Evolutionary conservation across 768 basidiomycete genomes (phyloP), one percentile per base, ranked within the genome.

Genomic region (Podaxis sp.): DNA sequence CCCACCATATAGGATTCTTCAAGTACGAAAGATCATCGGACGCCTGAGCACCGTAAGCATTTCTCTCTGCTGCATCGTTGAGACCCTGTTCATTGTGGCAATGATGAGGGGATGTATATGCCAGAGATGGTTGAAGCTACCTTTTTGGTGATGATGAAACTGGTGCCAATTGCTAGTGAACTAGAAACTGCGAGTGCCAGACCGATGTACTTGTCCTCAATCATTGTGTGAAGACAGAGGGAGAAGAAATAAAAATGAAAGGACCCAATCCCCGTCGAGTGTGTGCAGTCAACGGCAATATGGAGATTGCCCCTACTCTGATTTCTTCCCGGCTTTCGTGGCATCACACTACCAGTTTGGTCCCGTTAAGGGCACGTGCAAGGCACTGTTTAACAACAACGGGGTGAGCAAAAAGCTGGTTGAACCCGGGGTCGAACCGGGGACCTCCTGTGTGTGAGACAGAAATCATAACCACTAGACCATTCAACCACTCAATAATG

Each of bases 111-210:
- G 37, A n/a, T 3, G 7, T n/a, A 13, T 3, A 23, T 46, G 51
- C 36, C 28, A 47, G 21, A 50, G 18, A 47, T 11, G 50, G 57
- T 44, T 21, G 47, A 5, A 47, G 55, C 23, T 65, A 91, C 96
- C 89, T 97, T 98, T 85, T 99, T 99, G 16, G 96, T 99, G 71
- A 99, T 96, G 70, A 99, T 97, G 73, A 95, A 97, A 73, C 94
- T 96, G 40, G 90, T 91, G 53, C 97, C 96, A 66, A 98, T 98
- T 61, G 90, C 87, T 25, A 91, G 69, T 11, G 91, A 90, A 66
- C 93, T 85, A 18, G 88, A 86, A 52, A 98, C 75, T 56, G 97
- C 95, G 58, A 99, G 85, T 25, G 85, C 82, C 55, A 99, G 83
- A 35, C 97, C 97, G 52, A 98, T 93, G 72, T 94, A 96, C 77